Percentiles rank a stretch among this genome's conserved stretches.
Evolutionary conservation across 1,284 basidiomycete species (phyloP).

Genomic region (Wolfiporia cocos): DNA sequence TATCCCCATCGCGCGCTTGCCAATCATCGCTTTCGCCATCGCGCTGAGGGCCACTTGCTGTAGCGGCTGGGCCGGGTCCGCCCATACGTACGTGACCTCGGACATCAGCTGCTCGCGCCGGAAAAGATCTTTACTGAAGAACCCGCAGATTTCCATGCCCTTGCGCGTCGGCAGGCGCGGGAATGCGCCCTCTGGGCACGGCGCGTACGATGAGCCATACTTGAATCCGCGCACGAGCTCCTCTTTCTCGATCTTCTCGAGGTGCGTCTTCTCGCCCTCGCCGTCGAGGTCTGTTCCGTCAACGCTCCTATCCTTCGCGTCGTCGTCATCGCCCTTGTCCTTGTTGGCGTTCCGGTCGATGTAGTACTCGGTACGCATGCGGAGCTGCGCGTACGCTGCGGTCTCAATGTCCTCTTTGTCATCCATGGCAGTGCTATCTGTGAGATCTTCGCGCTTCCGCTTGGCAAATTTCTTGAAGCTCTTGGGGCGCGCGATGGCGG

Average conservation of each 20-base stretch:
- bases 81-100: slow-evolving; percentile 88
- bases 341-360: slow-evolving; percentile 21
- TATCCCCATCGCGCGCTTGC: slow-evolving; percentile 50
- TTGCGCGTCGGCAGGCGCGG: slow-evolving; percentile 64
- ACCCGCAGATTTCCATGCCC: slow-evolving; percentile 86
- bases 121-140: slow-evolving; percentile 67
- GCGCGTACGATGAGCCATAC: slow-evolving; percentile 87
- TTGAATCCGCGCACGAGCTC: slow-evolving; percentile 81
- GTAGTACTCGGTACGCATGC: slow-evolving; percentile 7
- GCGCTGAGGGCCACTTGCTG: slow-evolving; percentile 85
- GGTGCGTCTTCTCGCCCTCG: slow-evolving; percentile 17
- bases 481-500: slow-evolving; percentile 66
- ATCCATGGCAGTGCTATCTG: slow-evolving; percentile 24
- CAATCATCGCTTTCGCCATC: slow-evolving; percentile 75
- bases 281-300: slow-evolving; percentile 20
- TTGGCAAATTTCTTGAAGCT: slow-evolving; percentile 78
- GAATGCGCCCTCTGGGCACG: slow-evolving; percentile 79
- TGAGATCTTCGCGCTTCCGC: slow-evolving; percentile 26
- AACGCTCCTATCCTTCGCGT: slow-evolving; percentile 19
- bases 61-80: slow-evolving; percentile 57
- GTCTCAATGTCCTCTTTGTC: slow-evolving; percentile 15
- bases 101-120: slow-evolving; percentile 79
- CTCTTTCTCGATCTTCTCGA: slow-evolving; percentile 64
- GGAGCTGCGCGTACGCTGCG: slow-evolving; percentile 12
- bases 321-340: too few species aligned